Evolutionary conservation across 169 alveolate species (phyloP).

Genomic region (Toxoplasma gondii): DNA sequence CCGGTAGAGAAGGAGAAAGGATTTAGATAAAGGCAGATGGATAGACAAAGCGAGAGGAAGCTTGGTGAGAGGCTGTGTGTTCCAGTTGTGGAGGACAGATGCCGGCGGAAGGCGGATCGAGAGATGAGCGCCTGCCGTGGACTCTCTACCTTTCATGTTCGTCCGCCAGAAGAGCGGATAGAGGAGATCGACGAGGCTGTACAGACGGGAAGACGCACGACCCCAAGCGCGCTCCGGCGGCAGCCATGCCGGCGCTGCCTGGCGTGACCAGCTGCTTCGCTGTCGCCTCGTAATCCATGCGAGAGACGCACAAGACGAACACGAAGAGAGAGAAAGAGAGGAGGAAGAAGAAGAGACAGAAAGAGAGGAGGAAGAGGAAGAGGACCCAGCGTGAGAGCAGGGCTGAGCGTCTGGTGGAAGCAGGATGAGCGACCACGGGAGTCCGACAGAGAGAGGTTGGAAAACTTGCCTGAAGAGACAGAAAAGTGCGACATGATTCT

Average conservation of each 20-base stretch:
- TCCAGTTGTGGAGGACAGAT: too few species aligned
- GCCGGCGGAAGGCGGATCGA: too few species aligned
- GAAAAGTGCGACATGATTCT: neutral
- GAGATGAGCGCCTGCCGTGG: too few species aligned
- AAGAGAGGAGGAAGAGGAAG: neutral
- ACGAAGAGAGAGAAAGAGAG: neutral
- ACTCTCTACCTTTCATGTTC: slow-evolving; percentile 60
- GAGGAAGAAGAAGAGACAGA: neutral
- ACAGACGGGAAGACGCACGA: neutral
- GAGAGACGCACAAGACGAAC: neutral
- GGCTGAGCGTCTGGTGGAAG: neutral
- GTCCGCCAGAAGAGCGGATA: slow-evolving; percentile 56
- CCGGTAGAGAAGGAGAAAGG: neutral
- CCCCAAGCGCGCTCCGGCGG: slow-evolving; percentile 16
- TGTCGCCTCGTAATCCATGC: neutral
- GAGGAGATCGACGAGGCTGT: slow-evolving; percentile 43
- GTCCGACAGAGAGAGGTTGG: slow-evolving; percentile 4
- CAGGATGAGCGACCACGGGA: neutral
- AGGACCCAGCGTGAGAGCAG: neutral
- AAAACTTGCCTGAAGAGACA: neutral
- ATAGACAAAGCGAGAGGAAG: too few species aligned
- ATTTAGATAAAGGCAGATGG: neutral
- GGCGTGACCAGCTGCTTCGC: neutral
- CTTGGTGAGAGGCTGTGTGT: too few species aligned
- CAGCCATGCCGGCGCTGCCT: neutral